phyloP scores from a whole-genome alignment of 495 filamentous ascomycete genomes.

The Trichoderma gamsii region DNA sequence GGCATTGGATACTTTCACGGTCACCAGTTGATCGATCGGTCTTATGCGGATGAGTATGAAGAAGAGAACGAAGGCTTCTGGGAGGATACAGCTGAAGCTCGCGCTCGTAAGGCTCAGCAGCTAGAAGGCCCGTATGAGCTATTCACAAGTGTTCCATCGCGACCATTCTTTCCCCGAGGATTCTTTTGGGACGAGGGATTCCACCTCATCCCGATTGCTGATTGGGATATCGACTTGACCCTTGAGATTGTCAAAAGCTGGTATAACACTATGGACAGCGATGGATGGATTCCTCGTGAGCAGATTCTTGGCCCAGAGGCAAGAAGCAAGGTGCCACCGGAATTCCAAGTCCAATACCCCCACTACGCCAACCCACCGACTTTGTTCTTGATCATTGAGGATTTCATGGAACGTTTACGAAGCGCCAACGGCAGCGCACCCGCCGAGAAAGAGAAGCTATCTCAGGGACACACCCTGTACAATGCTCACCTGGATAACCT shows the following conservation, averaged over 20 bases:
- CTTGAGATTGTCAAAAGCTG: slow-evolving; percentile 92
- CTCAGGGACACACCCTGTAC: slow-evolving; percentile 35
- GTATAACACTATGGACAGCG: slow-evolving; percentile 92
- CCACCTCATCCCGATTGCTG: slow-evolving; percentile 83
- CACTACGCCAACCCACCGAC: slow-evolving; percentile 99
- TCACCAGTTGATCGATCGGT: slow-evolving; percentile 78
- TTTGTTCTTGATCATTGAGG: slow-evolving; percentile 80
- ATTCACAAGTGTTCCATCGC: slow-evolving; percentile 86
- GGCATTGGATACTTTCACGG: slow-evolving; percentile 96
- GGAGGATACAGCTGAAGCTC: slow-evolving; percentile 75
- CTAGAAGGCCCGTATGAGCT: slow-evolving; percentile 82
- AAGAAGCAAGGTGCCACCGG: slow-evolving; percentile 87
- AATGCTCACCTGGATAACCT: slow-evolving; percentile 59
- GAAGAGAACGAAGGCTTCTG: slow-evolving; percentile 97
- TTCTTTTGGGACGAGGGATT: slow-evolving; percentile 99
- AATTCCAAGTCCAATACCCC: slow-evolving; percentile 95
- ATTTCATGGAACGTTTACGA: slow-evolving; percentile 68
- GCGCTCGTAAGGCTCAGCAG: slow-evolving; percentile 55
- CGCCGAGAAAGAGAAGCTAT: slow-evolving; percentile 28
- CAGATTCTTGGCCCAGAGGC: slow-evolving; percentile 95
- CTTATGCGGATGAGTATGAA: slow-evolving; percentile 83
- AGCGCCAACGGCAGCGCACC: slow-evolving; percentile 36
- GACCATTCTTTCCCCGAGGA: slow-evolving; percentile 92
- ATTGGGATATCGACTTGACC: slow-evolving; percentile 88
- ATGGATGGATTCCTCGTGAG: slow-evolving; percentile 96